Evolutionary conservation across 2,329 filamentous ascomycete genomes (phyloP), one percentile per base, ranked within the genome.

Genomic region (Fusarium multiceps): DNA sequence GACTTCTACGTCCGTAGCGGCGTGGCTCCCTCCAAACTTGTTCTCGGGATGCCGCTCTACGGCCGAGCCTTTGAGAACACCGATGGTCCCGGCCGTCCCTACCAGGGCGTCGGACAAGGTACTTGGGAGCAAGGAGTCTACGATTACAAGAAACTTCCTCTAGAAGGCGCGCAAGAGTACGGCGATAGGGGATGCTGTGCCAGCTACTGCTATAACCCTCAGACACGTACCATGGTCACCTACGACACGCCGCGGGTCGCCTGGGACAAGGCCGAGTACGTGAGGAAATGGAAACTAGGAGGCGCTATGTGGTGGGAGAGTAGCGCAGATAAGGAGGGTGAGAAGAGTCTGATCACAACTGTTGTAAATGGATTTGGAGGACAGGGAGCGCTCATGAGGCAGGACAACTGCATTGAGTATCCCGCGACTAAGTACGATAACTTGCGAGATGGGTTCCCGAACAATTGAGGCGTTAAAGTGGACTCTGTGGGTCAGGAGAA

Each of bases 221-320:
- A 75, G 2, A 84, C 84, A 30, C 85, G 86, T 63, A 89, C 87
- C 59, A 87, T 98, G 83, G 87, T 98, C 55, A 91, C 87, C 45
- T 98, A 97, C 77, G 92, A 94, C 77, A 95, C 89, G 2, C 86
- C 89, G 1, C 81, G 83, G 5, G 88, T 94, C 78, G 91, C 89
- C 6, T 83, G 83, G 70, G 78, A 81, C 70, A 98, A 98, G 83
- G 89, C 90, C 3, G 82, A 87, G 13, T 97, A 89, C 78, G 88
- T 98, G 76, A 87, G 84, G 75, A 78, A 87, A 21, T 82, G 86
- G 46, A 84, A 88, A 0, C 85, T 98, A 0, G 94, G 94, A 3
- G 95, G 95, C 20, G 93, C 87, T n/a, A 98, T 98, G 94, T 98
- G 93, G 93, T 97, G 94, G 94, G 94, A 98, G 82, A 93, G 89